These are phyloP conservation scores for Coleophoma crateriformis DNA, from an alignment of 2,329 filamentous ascomycete genomes.

Conservation along the genomic window DNA sequence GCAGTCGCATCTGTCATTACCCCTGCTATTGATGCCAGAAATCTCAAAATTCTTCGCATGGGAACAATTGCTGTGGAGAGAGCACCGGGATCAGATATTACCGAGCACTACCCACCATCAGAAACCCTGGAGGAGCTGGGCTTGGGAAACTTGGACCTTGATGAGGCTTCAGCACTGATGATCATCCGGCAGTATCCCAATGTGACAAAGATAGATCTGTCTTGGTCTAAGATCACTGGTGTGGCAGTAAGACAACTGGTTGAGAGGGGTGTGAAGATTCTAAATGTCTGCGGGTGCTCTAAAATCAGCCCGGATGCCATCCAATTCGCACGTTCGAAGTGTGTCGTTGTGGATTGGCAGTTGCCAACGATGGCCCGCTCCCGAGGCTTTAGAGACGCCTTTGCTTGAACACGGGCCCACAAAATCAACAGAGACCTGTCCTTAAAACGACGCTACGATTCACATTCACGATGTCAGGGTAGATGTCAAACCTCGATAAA, in stretches of 20 bases:
- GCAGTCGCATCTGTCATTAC: conserved; percentile 9
- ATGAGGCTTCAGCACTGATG: conserved; percentile 12
- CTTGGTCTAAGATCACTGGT: conserved; percentile 23
- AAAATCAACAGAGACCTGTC: too few relatives aligned
- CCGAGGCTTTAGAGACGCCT: too few relatives aligned
- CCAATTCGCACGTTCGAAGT: conserved; percentile 22
- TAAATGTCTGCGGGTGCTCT: conserved; percentile 21
- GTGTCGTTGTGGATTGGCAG: conserved; percentile 16
- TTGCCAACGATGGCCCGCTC: background rate
- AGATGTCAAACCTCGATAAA: too few relatives aligned
- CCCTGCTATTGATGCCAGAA: conserved; percentile 11
- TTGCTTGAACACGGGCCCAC: too few relatives aligned
- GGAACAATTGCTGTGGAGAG: conserved; percentile 9
- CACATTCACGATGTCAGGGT: too few relatives aligned
- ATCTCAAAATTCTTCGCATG: conserved; percentile 17
- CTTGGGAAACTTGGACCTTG: conserved; percentile 5
- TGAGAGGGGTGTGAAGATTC: conserved; percentile 16
- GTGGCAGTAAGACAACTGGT: conserved; percentile 27
- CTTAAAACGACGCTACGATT: too few relatives aligned
- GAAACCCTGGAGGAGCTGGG: conserved; percentile 18
- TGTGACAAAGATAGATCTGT: conserved; percentile 20
- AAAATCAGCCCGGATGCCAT: conserved; percentile 24
- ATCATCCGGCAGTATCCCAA: conserved; percentile 18
- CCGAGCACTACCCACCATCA: conserved; percentile 16
- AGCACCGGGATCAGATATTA: conserved; percentile 1